These are phyloP conservation scores for Lactifluus piperatus DNA, from an alignment of 768 basidiomycete species.

Conservation along the genomic window DNA sequence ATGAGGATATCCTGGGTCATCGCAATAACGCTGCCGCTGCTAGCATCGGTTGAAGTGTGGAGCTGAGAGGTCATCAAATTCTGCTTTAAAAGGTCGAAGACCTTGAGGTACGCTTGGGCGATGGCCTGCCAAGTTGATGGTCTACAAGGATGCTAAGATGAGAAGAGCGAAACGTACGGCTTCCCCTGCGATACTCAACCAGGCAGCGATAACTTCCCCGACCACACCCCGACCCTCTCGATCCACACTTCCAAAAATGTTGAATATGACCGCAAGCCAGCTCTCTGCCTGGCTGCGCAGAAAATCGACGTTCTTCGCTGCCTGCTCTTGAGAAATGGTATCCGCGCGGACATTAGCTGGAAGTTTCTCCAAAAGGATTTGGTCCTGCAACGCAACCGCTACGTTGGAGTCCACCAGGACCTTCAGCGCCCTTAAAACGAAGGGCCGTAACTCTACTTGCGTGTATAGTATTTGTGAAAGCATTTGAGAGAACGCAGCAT, in stretches of 20 bases:
- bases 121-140: constrained; percentile 43
- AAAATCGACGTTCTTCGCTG: constrained; percentile 57
- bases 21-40: constrained; percentile 44
- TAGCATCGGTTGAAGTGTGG: constrained; percentile 30
- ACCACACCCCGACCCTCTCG: constrained; percentile 67
- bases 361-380: constrained; percentile 23
- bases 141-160: neutral
- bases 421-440: constrained; percentile 76
- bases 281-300: constrained; percentile 76
- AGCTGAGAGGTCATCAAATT: constrained; percentile 41
- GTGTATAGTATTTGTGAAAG: constrained; percentile 89
- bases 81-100: constrained; percentile 59
- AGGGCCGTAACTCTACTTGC: constrained; percentile 73
- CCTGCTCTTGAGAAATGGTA: constrained; percentile 47
- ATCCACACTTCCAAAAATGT: constrained; percentile 85
- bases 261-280: constrained; percentile 93
- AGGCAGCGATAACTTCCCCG: constrained; percentile 82
- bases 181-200: constrained; percentile 73
- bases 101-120: constrained; percentile 71
- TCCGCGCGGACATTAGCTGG: constrained; percentile 26
- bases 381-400: constrained; percentile 36
- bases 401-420: constrained; percentile 75
- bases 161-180: constrained; percentile 11
- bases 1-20: constrained; percentile 81
- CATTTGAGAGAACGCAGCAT: constrained; percentile 73